Base-by-base conservation (phyloP, 1,284 basidiomycete species). In the Cryptococcus sp. region DNA sequence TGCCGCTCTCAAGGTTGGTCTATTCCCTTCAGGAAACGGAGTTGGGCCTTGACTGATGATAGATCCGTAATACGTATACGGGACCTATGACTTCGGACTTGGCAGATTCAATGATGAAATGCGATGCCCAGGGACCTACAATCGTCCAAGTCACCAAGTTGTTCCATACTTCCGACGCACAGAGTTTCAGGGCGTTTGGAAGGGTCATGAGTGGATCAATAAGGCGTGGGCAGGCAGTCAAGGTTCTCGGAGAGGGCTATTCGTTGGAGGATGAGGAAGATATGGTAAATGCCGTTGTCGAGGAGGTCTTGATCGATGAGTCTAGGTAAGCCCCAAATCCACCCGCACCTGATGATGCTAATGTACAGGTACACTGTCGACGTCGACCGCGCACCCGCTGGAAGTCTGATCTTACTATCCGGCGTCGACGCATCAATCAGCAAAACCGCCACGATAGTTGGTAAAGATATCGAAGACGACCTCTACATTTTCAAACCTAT, bases 231-330 rank as follows among this genome's bases (percentile, higher is more conserved):
- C 82, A 84, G 78, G 79, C 85, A 25, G 82, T 99, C 63, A 96
- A 94, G 76, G 93, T 98, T n/a, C 81, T 98, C 10, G 96, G 96
- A 52, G 94, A 98, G 73, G 89, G 90, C 0, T 99, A 92, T 73
- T 94, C 92, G 10, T 87, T 88, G 13, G 93, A 98, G 66, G 96
- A 98, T 67, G 94, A 98, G 75, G 96, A 99, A 76, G 96, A 99
- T 70, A 94, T 98, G 91, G 83, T 86, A 67, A 83, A 85, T 57
- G 85, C 84, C n/a, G 82, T 79, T 2, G 83, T 98, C 5, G 91
- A 96, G 62, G 85, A 86, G 54, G 80, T 98, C 31, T 90, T 90
- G 86, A 84, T 98, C 56, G 83, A 83, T 70, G 88, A 98, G 78
- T 84, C 93, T 19, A 82, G 96, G 85, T 91, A 53, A 59, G 77